Conservation (phyloP, 345 rosid species). For the Crucihimalaya himalaica region DNA sequence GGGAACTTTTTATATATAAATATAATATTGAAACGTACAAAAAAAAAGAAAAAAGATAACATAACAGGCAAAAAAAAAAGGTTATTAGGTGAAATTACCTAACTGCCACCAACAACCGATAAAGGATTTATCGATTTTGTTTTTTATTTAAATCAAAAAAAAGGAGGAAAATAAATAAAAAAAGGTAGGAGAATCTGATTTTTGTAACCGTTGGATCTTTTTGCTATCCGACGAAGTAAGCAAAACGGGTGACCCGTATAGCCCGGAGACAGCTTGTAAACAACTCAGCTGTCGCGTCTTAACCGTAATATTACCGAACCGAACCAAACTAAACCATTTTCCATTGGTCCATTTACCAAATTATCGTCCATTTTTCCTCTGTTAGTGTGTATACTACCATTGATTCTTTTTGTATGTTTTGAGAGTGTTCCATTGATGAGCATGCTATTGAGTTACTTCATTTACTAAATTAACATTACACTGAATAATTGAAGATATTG, state of each 20-base stretch:
- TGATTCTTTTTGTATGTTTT: no score
- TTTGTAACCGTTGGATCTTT: conserved; percentile 38
- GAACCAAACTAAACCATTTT: conserved; percentile 27
- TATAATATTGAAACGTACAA: conserved; percentile 16
- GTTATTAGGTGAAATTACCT: conserved; percentile 47
- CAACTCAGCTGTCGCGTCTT: conserved; percentile 10
- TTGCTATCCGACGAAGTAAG: neutral
- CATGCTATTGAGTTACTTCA: neutral
- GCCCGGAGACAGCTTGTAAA: conserved; percentile 29
- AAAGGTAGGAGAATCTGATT: conserved; percentile 27
- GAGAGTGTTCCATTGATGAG: no score
- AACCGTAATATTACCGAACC: conserved; percentile 28
- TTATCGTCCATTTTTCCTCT: no score
- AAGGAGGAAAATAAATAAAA: neutral
- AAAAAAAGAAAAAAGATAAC: neutral
- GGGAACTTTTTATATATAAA: conserved; percentile 20
- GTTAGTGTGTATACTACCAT: no score
- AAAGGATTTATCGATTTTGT: conserved; percentile 18
- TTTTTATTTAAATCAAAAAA: neutral
- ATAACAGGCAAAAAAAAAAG: conserved; percentile 12
- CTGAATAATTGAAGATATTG: neutral
- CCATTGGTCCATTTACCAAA: no score
- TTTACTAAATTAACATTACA: neutral
- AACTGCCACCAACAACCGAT: conserved; percentile 51
- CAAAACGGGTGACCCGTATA: conserved; percentile 27